Evolutionary conservation across 495 filamentous ascomycete species (phyloP).

Genomic region (Durotheca rogersii): DNA sequence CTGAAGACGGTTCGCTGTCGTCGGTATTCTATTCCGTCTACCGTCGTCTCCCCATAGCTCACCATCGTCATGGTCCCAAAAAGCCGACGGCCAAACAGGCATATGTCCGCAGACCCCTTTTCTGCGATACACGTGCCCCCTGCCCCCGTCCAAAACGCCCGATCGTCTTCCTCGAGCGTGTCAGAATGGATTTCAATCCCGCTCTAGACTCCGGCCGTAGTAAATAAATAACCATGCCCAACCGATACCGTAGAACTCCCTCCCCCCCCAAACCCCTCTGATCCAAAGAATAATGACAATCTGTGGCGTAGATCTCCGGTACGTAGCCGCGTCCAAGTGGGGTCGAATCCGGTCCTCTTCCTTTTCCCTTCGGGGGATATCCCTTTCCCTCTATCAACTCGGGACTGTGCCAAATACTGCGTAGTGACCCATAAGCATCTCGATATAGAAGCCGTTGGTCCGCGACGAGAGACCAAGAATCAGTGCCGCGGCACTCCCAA

Average conservation of each 20-base stretch:
- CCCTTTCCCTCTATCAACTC: slow-evolving; percentile 8
- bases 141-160: slow-evolving; percentile 26
- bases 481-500: too few relatives aligned
- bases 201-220: slow-evolving; percentile 37
- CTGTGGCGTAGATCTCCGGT: slow-evolving; percentile 25
- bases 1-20: too few relatives aligned
- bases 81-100: slow-evolving; percentile 5
- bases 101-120: slow-evolving; percentile 7
- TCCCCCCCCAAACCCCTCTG: slow-evolving; percentile 9
- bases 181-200: slow-evolving; percentile 27
- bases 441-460: slow-evolving; percentile 6
- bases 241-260: slow-evolving; percentile 22
- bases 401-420: slow-evolving; percentile 8
- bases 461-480: too few relatives aligned
- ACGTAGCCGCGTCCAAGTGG: slow-evolving; percentile 6
- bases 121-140: slow-evolving; percentile 3
- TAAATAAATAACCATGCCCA: slow-evolving; percentile 19
- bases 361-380: not conserved
- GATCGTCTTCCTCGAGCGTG: slow-evolving; percentile 37
- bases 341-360: not conserved
- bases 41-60: not conserved
- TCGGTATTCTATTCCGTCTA: not conserved
- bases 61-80: not conserved
- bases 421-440: slow-evolving; percentile 9
- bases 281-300: slow-evolving; percentile 27